These are phyloP conservation scores for Leishmania amazonensis DNA, from an alignment of 208 protist species.

Conservation along the genomic window DNA sequence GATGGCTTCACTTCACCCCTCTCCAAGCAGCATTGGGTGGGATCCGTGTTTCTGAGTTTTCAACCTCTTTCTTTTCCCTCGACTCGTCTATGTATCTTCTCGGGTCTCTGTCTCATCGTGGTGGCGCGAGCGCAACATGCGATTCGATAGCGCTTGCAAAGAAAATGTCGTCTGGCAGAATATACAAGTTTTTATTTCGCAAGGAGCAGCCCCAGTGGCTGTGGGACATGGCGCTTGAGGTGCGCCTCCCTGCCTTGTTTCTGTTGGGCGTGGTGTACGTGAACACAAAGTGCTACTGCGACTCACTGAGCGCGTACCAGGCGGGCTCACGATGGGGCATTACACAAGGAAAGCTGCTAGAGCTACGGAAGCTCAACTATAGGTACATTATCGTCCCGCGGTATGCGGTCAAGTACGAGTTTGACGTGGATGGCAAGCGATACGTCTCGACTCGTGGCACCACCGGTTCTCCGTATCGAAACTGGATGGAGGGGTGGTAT, in stretches of 20 bases:
- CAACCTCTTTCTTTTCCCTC: neutral
- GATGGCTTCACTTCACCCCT: neutral
- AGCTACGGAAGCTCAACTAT: slow-evolving; percentile 89
- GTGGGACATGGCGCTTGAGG: slow-evolving; percentile 86
- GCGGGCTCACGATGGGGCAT: slow-evolving; percentile 72
- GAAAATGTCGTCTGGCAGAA: slow-evolving; percentile 62
- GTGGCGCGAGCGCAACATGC: neutral
- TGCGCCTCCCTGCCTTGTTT: slow-evolving; percentile 76
- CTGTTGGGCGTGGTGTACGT: slow-evolving; percentile 65
- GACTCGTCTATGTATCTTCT: neutral
- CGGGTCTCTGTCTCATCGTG: slow-evolving; percentile 8
- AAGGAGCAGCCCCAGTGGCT: slow-evolving; percentile 86
- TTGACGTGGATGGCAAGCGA: slow-evolving; percentile 77
- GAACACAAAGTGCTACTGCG: slow-evolving; percentile 84
- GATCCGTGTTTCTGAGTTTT: neutral
- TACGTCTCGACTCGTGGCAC: slow-evolving; percentile 82
- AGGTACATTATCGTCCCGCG: slow-evolving; percentile 85
- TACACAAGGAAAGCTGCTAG: slow-evolving; percentile 72
- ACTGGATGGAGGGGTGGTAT: slow-evolving; percentile 81
- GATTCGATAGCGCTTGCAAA: neutral
- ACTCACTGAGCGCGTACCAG: slow-evolving; percentile 70
- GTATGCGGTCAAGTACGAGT: slow-evolving; percentile 87
- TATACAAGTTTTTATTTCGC: slow-evolving; percentile 71
- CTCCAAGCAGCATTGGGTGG: neutral
- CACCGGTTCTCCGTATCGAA: slow-evolving; percentile 81